Percentiles rank a stretch among this genome's conserved stretches.
Evolutionary conservation across 2,329 filamentous ascomycete species (phyloP).

Genomic region (Xylaria sp.): DNA sequence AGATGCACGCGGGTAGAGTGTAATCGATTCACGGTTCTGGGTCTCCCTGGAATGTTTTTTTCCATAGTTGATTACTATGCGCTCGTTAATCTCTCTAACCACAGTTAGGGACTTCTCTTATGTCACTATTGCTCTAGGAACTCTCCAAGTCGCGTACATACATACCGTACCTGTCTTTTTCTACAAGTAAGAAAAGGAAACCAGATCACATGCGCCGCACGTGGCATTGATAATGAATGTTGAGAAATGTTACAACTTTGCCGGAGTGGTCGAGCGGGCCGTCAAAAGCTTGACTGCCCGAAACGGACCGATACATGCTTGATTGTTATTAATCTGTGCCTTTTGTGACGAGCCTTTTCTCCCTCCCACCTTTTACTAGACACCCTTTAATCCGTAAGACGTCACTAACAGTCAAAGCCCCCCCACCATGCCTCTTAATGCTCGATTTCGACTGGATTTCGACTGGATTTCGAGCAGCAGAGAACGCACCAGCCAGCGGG

Average conservation of each 20-base stretch:
- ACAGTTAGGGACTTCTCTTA: constrained; percentile 7
- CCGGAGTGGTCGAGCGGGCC: not conserved
- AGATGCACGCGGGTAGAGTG: constrained; percentile 14
- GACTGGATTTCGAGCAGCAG: not conserved
- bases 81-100: constrained; percentile 6
- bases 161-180: not conserved
- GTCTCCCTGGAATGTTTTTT: constrained; percentile 5
- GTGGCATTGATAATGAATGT: no score
- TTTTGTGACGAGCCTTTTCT: not conserved
- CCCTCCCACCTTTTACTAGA: no score
- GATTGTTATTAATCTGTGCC: no score
- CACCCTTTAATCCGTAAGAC: not conserved
- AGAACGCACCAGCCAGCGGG: not conserved
- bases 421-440: not conserved
- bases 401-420: not conserved
- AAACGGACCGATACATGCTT: not conserved
- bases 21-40: constrained; percentile 13
- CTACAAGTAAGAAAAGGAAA: not conserved
- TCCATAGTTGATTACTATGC: constrained; percentile 9
- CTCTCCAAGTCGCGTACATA: not conserved
- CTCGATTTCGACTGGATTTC: not conserved
- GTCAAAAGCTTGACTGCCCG: not conserved
- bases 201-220: not conserved
- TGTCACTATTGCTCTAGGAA: not conserved
- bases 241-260: no score